A percentile compares a stretch with the other conserved stretches of the same genome.
Conservation (phyloP, 75 land plant species). For the Cupressus sempervirens region DNA sequence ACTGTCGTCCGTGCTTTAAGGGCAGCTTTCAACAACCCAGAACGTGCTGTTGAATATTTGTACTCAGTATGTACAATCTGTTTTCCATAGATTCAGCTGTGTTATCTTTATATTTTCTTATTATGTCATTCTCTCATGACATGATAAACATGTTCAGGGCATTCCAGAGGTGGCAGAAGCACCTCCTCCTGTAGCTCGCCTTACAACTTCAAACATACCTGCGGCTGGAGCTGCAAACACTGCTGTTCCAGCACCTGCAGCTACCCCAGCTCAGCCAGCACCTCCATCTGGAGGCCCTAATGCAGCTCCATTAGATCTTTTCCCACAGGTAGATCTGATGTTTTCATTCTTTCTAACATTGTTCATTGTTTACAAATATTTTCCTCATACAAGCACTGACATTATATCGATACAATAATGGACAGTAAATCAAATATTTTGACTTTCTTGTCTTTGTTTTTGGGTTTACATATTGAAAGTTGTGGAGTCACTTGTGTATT, state of each 20-base stretch:
- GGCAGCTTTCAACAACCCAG: slow-evolving; percentile 97
- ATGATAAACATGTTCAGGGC: slow-evolving; percentile 42
- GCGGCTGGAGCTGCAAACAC: slow-evolving; percentile 33
- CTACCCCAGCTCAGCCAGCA: slow-evolving; percentile 28
- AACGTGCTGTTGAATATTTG: slow-evolving; percentile 94
- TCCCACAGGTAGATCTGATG: slow-evolving; percentile 71
- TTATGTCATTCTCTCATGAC: neutral
- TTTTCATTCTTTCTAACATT: no score
- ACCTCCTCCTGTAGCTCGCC: slow-evolving; percentile 62
- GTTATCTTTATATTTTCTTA: neutral
- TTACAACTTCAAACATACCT: slow-evolving; percentile 17
- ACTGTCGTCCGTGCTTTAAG: slow-evolving; percentile 83
- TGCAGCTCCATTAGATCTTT: slow-evolving; percentile 87
- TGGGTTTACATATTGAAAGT: neutral
- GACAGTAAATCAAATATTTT: neutral
- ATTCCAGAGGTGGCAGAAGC: slow-evolving; percentile 80
- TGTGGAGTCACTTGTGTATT: neutral
- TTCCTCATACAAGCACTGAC: no score
- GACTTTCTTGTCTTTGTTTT: neutral
- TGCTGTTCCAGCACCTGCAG: slow-evolving; percentile 41
- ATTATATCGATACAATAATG: no score
- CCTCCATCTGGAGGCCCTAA: slow-evolving; percentile 75
- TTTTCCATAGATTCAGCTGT: neutral
- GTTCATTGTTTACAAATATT: no score
- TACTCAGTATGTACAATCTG: slow-evolving; percentile 66